Percentiles rank a stretch among this genome's conserved stretches.
These are phyloP conservation scores for Trifolium subterraneum DNA, from an alignment of 306 rosid genomes.

Conservation along the genomic window DNA sequence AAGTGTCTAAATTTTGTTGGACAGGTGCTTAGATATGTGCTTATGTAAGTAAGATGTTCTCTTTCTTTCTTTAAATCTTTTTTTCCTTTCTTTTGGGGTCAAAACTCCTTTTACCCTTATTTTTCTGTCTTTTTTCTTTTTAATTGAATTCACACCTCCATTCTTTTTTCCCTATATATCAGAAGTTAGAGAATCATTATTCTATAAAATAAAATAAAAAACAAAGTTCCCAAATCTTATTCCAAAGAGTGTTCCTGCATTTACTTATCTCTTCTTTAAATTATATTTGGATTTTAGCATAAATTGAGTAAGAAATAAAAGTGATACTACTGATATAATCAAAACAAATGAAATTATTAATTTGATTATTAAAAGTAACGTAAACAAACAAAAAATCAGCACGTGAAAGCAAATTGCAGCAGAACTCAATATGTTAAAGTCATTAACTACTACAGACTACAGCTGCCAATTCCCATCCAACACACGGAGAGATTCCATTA, in stretches of 20 bases:
- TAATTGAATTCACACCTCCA: neutral
- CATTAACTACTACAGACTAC: neutral
- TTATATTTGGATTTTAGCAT: neutral
- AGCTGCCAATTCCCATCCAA: neutral
- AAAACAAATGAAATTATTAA: neutral
- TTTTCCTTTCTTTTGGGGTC: too few species aligned
- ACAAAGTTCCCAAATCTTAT: slow-evolving; percentile 1
- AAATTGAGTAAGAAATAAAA: neutral
- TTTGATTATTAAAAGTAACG: neutral
- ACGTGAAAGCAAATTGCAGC: slow-evolving; percentile 27
- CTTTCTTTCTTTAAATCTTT: neutral
- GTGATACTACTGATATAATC: neutral
- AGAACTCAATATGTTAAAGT: neutral
- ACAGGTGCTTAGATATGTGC: too few species aligned
- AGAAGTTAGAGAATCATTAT: neutral
- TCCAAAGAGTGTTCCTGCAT: neutral
- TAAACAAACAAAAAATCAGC: slow-evolving; percentile 24
- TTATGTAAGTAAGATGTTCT: too few species aligned
- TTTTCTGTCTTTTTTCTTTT: neutral
- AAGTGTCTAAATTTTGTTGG: too few species aligned
- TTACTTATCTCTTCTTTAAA: neutral
- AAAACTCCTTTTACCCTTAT: neutral
- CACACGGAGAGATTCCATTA: neutral
- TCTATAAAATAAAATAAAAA: neutral
- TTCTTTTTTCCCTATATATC: neutral